Evolutionary conservation across 768 basidiomycete species (phyloP).

Genomic region (Mycena rebaudengoi): DNA sequence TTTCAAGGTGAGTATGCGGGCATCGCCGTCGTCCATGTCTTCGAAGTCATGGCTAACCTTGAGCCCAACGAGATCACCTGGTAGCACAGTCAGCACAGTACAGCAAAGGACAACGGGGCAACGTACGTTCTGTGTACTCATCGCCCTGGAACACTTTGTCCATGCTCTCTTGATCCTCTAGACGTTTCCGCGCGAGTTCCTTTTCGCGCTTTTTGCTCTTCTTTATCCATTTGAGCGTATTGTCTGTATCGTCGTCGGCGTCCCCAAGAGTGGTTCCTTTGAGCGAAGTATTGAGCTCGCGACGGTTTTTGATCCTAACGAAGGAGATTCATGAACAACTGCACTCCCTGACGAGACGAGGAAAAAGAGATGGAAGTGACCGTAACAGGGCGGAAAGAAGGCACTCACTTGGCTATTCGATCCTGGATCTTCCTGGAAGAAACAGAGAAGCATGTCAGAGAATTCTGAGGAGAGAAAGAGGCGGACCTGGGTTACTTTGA

Average conservation of each 20-base stretch:
- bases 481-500: conserved; percentile 65
- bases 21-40: conserved; percentile 91
- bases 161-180: conserved; percentile 84
- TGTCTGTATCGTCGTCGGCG: conserved; percentile 81
- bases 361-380: conserved; percentile 58
- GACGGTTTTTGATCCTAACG: conserved; percentile 89
- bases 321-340: conserved; percentile 58
- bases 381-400: conserved; percentile 35
- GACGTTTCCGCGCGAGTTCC: conserved; percentile 84
- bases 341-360: conserved; percentile 45
- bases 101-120: not conserved
- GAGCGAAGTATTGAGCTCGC: conserved; percentile 91
- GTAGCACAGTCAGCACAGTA: not conserved
- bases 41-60: conserved; percentile 97
- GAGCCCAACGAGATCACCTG: conserved; percentile 91
- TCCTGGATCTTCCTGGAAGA: conserved; percentile 71
- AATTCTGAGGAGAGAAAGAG: conserved; percentile 31
- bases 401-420: conserved; percentile 88
- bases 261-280: conserved; percentile 94
- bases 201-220: conserved; percentile 90
- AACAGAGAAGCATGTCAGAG: conserved; percentile 35
- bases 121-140: conserved; percentile 89
- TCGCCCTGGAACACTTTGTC: conserved; percentile 77
- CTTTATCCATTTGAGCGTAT: conserved; percentile 92
- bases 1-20: conserved; percentile 95